Evolutionary conservation across 2,329 filamentous ascomycete genomes (phyloP), one percentile per base, ranked within the genome.

Genomic region (Cladophialophora carrionii): DNA sequence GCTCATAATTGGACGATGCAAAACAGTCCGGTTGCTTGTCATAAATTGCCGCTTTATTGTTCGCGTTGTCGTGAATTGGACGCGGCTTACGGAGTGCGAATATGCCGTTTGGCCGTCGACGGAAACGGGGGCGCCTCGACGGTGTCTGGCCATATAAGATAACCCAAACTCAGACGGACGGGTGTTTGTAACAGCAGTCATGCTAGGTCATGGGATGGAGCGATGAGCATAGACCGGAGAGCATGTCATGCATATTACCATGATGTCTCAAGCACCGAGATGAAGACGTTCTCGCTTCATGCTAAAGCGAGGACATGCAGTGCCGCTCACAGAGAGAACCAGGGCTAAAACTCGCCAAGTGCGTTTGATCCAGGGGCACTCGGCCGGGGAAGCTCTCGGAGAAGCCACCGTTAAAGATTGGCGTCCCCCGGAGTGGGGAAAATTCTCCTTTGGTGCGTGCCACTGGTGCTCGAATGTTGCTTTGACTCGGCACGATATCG

Each of bases 211-310:
- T 14, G 20, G 4, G 22, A 17, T 4, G 22, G 26, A 26, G 17
- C n/a, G n/a, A 24, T 12, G 34, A 5, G 14, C 20, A 24, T 29
- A 2, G 10, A n/a, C n/a, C 9, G 24, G 17, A 17, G n/a, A 20
- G 24, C 20, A 20, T 51, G 53, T 22, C 61, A 29, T 22, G 14
- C 24, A 26, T n/a, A 7, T n/a, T 54, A 14, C 17, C 37, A n/a
- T n/a, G 37, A 22, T 64, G 56, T 52, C 56, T 60, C 46, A 51
- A 34, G 51, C 48, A 62, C 63, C 61, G 61, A 64, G 52, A 66
- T 63, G 61, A 66, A 54, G 58, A 52, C 29, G 66, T 62, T 61
- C 48, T 65, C 67, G 67, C 48, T 66, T 68, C 48, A 56, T 17
- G 48, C 58, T 9, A 37, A 22, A 31, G 48, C 46, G 48, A 20